These are phyloP conservation scores for Cicer arietinum DNA, from an alignment of 306 rosid genomes.

Conservation along the genomic window DNA sequence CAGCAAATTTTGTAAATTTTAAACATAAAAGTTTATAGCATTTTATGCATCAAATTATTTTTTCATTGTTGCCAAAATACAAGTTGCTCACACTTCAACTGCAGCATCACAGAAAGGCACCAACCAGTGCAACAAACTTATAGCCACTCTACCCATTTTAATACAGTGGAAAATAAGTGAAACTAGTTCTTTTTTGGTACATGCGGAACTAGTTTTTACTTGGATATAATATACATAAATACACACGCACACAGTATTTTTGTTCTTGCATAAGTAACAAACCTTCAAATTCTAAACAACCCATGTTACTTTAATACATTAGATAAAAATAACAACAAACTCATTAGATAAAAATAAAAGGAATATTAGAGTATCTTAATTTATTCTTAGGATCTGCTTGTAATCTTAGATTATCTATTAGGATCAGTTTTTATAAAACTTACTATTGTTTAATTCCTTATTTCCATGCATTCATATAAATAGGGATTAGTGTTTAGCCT, in stretches of 20 bases:
- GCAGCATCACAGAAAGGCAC: neutral
- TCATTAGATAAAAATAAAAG: constrained; percentile 17
- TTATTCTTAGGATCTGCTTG: neutral
- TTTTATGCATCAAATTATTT: neutral
- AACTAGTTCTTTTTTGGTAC: neutral
- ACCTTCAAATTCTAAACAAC: constrained; percentile 15
- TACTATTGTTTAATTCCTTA: neutral
- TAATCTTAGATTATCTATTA: neutral
- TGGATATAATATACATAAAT: constrained; percentile 5
- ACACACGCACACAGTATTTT: neutral
- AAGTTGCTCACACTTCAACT: constrained; percentile 17
- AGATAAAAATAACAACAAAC: neutral
- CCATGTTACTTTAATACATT: constrained; percentile 19
- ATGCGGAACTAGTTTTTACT: neutral
- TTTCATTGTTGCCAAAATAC: constrained; percentile 5
- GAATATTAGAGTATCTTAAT: neutral
- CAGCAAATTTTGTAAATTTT: constrained; percentile 6
- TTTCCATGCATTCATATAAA: neutral
- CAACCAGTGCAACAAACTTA: constrained; percentile 9
- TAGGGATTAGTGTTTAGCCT: neutral
- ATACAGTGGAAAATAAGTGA: constrained; percentile 15
- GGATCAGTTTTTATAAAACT: neutral
- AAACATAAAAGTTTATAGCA: constrained; percentile 15
- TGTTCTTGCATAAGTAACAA: constrained; percentile 11
- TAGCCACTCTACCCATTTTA: constrained; percentile 5